Evolutionary conservation across 1,139 yeast species (phyloP), one percentile per base, ranked within the genome.

Genomic region (Kodamaea fungicola): DNA sequence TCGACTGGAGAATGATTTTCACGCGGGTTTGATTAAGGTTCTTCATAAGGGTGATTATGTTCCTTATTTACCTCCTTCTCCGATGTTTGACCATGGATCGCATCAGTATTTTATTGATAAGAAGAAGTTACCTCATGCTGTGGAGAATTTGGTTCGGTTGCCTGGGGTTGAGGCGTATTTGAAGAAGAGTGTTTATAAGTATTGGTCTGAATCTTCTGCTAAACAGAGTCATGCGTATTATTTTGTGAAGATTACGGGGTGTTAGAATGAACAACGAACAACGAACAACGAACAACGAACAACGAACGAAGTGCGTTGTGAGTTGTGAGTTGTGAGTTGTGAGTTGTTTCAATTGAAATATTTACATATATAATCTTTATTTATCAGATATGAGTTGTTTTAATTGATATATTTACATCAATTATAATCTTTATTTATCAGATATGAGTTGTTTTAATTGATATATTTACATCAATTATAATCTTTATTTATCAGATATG

Each of bases 41-140:
- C 70, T 67, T 7, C 86, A 82, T 52, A 54, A 64, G 31, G 69
- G 71, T 24, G 90, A 83, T 50, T 45, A 71, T 12, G 76, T 83
- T 16, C 83, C 87, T 0, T 52, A 55, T 41, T 57, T 80, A 25
- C 90, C 89, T 4, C 82, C 84, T 8, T 55, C 67, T 2, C 58
- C 54, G 1, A 39, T 62, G 16, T 75, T 59, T 45, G 52, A 57
- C 3, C 78, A 74, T 38, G 68, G 74, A 3, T 85, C 85, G 0
- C 61, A 67, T 30, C 74, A 74, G 41, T 71, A 78, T 35, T 59
- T 54, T 38, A 75, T 80, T 16, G 54, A 58, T 10, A 72, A 72
- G 38, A 54, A 51, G 12, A 58, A 60, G 1, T 41, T 76, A 12
- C 82, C 83, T 0, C 85, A 79, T 46, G 37, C 38, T 2, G 59